A percentile compares a stretch with the other conserved stretches of the same genome.
Conservation (phyloP, 2,329 filamentous ascomycete genomes). For the Xylariaceae sp. region DNA sequence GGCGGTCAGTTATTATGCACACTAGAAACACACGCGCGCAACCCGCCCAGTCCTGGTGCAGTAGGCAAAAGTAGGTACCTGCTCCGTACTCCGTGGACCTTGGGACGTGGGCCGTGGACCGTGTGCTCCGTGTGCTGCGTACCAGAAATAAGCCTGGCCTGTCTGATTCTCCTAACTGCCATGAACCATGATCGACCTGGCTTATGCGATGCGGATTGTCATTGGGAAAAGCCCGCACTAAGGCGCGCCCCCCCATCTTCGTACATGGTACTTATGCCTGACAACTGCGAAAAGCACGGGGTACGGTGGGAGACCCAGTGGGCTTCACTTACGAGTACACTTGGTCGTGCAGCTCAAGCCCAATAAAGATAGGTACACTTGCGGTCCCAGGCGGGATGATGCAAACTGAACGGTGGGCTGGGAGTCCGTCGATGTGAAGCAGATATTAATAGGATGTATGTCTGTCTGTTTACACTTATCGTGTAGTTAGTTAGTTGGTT, state of each 20-base stretch:
- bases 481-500: no score
- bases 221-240: slow-evolving; percentile 22
- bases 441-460: background rate
- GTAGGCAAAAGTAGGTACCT: slow-evolving; percentile 11
- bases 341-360: slow-evolving; percentile 6
- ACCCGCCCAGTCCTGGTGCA: slow-evolving; percentile 23
- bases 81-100: no score
- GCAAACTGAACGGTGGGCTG: slow-evolving; percentile 16
- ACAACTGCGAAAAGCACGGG: slow-evolving; percentile 19
- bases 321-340: slow-evolving; percentile 12
- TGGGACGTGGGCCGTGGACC: no score
- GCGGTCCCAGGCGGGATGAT: slow-evolving; percentile 6
- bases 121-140: background rate
- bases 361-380: background rate
- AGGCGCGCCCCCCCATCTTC: slow-evolving; percentile 19
- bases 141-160: slow-evolving; percentile 23
- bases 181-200: slow-evolving; percentile 40
- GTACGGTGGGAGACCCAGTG: slow-evolving; percentile 16
- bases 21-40: slow-evolving; percentile 23
- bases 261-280: slow-evolving; percentile 29
- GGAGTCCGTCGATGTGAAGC: slow-evolving; percentile 19
- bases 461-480: no score
- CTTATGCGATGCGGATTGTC: slow-evolving; percentile 21
- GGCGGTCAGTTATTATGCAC: slow-evolving; percentile 43
- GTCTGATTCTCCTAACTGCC: slow-evolving; percentile 32